Base-by-base conservation (phyloP, 169 alveolate species). In the Eimeria maxima region DNA sequence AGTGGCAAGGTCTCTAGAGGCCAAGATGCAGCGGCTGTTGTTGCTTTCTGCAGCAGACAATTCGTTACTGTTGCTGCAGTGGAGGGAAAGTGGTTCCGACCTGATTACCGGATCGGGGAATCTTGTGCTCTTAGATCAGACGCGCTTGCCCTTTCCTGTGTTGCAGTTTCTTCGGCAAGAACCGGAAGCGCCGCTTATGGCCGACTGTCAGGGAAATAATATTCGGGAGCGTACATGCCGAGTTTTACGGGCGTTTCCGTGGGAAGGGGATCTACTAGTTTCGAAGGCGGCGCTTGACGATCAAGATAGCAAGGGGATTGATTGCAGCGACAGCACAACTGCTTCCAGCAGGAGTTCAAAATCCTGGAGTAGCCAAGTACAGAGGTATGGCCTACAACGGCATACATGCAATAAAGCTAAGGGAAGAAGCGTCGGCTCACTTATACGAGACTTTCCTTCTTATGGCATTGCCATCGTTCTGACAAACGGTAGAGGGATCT, bases 1-100 rank as follows among this genome's bases (percentile, higher is more conserved):
- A n/a, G 71, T 24, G 69, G 38, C 81, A 55, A 76, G 42, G 42
- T 74, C 91, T 20, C 81, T 92, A 14, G 90, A 78, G 69, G 84
- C 84, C 14, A 69, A 57, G 53, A 57, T 92, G 67, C 95, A 92
- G 95, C 95, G 76, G 18, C 95, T 92, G 29, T n/a, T 92, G 63
- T 84, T 92, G 44, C 84, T 92, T 44, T 76, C 95, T 50, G 57
- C 92, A 44, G 95, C 95, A 33, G 57, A 60, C 44, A 76, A 84
- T 27, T 83, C 69, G 47, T 76, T 92, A 53, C 27, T 92, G 38
- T 73, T 92, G 45, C 71, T 92, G 69, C 90, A 86, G 47, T 92
- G 95, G 95, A 81, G 73, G 27, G 90, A 50, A 29, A 20, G 73
- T 16, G n/a, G 50, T n/a, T 22, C 53, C 50, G 90, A 47, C 71